Percentiles rank a stretch among this genome's conserved stretches.
Conservation (phyloP, 345 rosid species). For the Moringa oleifera region DNA sequence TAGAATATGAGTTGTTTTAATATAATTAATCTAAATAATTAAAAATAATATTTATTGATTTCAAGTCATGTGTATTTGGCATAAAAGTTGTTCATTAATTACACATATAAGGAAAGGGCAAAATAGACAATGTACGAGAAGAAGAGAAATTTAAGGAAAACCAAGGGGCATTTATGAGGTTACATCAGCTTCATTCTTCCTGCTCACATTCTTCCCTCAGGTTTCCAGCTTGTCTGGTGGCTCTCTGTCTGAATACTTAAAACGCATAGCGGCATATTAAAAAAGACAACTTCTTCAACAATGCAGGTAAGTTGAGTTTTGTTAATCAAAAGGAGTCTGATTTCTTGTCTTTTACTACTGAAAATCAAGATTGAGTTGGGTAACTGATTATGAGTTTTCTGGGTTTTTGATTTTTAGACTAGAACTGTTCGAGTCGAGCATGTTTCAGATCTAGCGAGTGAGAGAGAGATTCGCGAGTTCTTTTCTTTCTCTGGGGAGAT, state of each 20-base stretch:
- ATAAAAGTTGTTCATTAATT: too few relatives aligned
- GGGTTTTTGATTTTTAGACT: constrained; percentile 26
- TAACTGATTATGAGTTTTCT: not conserved
- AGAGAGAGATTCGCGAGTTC: constrained; percentile 98
- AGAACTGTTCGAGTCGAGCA: constrained; percentile 80
- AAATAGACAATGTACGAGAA: not conserved
- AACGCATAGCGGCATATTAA: not conserved
- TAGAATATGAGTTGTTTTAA: too few relatives aligned
- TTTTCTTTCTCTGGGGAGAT: constrained; percentile 96
- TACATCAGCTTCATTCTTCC: not conserved
- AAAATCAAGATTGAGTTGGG: not conserved
- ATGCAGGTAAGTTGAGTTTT: constrained; percentile 13
- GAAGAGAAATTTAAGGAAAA: not conserved
- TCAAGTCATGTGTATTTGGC: too few relatives aligned
- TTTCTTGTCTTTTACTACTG: not conserved
- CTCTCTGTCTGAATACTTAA: not conserved
- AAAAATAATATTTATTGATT: too few relatives aligned
- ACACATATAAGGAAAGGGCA: not conserved
- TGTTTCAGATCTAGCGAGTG: constrained; percentile 91
- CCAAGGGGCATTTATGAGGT: not conserved
- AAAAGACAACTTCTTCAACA: not conserved
- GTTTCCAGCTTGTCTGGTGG: not conserved
- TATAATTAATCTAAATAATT: too few relatives aligned
- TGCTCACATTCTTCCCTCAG: not conserved
- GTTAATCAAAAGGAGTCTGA: too few relatives aligned